Evolutionary conservation across 2,329 filamentous ascomycete genomes (phyloP).

Genomic region (Lecanosticta acicola): DNA sequence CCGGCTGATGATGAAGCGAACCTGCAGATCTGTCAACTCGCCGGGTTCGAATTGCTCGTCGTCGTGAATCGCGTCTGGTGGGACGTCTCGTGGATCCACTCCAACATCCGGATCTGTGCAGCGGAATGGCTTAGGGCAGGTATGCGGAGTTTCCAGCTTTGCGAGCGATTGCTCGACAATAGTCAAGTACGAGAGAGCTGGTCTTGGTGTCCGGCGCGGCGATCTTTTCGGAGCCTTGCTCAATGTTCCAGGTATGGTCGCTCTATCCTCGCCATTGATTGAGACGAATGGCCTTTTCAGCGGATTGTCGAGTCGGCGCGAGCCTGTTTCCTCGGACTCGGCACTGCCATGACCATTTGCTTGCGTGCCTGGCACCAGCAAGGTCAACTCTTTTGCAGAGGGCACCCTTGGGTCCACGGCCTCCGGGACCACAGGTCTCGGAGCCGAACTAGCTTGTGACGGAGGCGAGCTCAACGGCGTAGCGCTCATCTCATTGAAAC

Average conservation of each 20-base stretch:
- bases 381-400: too few relatives aligned
- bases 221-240: neutral
- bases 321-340: too few relatives aligned
- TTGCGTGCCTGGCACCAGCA: too few relatives aligned
- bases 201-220: neutral
- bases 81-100: neutral
- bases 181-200: neutral
- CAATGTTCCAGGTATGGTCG: neutral
- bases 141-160: neutral
- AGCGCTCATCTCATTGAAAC: too few relatives aligned
- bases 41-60: neutral
- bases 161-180: neutral
- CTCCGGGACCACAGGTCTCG: too few relatives aligned
- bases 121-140: too few relatives aligned
- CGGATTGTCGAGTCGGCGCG: neutral
- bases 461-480: too few relatives aligned
- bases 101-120: neutral
- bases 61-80: neutral
- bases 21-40: conserved; percentile 1
- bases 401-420: too few relatives aligned
- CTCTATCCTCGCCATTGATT: neutral
- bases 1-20: conserved; percentile 7
- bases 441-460: too few relatives aligned
- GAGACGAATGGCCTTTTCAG: neutral
- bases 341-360: too few relatives aligned